Evolutionary conservation across 2,329 filamentous ascomycete genomes (phyloP).

Genomic region (Neopestalotiopsis sp.): DNA sequence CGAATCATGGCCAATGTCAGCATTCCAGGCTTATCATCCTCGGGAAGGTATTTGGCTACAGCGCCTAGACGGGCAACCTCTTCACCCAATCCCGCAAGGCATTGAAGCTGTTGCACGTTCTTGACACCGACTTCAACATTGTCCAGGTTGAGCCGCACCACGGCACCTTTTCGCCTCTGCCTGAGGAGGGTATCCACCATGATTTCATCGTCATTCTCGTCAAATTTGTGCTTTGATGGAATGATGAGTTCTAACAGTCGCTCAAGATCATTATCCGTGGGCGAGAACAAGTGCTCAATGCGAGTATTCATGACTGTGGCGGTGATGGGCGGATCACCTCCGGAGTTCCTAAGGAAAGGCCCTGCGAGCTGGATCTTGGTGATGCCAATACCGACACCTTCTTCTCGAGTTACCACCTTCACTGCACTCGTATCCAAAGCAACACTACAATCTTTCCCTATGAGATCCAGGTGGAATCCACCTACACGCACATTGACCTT

Average conservation of each 20-base stretch:
- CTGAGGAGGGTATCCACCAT: constrained; percentile 89
- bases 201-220: constrained; percentile 87
- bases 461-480: constrained; percentile 76
- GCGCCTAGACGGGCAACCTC: constrained; percentile 84
- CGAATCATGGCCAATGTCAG: constrained; percentile 75
- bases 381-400: constrained; percentile 74
- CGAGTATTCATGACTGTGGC: constrained; percentile 70
- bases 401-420: constrained; percentile 78
- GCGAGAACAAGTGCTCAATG: constrained; percentile 74
- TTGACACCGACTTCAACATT: constrained; percentile 67
- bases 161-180: constrained; percentile 84
- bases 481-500: constrained; percentile 82
- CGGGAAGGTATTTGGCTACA: constrained; percentile 92
- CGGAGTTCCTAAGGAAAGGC: constrained; percentile 63
- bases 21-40: constrained; percentile 91
- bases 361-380: constrained; percentile 78
- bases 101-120: constrained; percentile 68
- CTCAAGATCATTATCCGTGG: constrained; percentile 81
- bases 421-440: constrained; percentile 79
- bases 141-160: constrained; percentile 74
- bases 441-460: constrained; percentile 78
- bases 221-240: constrained; percentile 88
- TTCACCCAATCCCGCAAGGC: constrained; percentile 73
- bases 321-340: constrained; percentile 64
- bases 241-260: constrained; percentile 84